Evolutionary conservation across 192 early-diverging fungal genomes (phyloP), one percentile per base, ranked within the genome.

Genomic region (Phlyctochytrium arcticum): DNA sequence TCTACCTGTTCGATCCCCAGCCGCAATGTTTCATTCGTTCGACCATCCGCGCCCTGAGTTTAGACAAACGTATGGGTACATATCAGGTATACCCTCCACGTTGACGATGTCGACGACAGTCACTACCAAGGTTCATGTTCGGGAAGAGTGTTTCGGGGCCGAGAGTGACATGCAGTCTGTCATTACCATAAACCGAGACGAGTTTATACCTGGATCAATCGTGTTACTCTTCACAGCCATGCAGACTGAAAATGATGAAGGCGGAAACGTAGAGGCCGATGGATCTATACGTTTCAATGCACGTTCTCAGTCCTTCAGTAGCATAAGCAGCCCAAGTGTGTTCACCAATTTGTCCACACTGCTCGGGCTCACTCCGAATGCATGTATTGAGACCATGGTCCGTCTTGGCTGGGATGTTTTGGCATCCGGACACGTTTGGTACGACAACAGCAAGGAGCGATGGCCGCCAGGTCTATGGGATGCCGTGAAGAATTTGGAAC

Each of bases 201-300:
- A 66, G 8, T 99, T 99, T 79, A 77, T 85, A n/a, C 89, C 93
- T 21, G 97, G 95, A 0, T 89, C 89, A 36, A 79, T 98, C 24
- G 83, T 83, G 19, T 31, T 85, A 31, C 85, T 68, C 60, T 64
- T 75, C 21, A 86, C 84, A 6, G 82, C 76, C 60, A 68, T 79
- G 57, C 56, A 50, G 10, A 62, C 12, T 29, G 56, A 49, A 4
- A n/a, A 29, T 27, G 17, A 10, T 4, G 53, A 32, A 19, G 57
- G 62, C 2, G 12, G 39, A 12, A 17, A 53, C 8, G 39, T 33
- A 26, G 23, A 7, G 21, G 26, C 7, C 27, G 48, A 5, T 33
- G 10, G 17, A 30, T n/a, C 39, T 19, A 44, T 44, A 44, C 21
- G 15, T n/a, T 4, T 53, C 15, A 26, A 57, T 29, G 27, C 33